A percentile compares a stretch with the other conserved stretches of the same genome.
Conservation (phyloP, 2,329 filamentous ascomycete species). For the Fragosphaeria purpurea region DNA sequence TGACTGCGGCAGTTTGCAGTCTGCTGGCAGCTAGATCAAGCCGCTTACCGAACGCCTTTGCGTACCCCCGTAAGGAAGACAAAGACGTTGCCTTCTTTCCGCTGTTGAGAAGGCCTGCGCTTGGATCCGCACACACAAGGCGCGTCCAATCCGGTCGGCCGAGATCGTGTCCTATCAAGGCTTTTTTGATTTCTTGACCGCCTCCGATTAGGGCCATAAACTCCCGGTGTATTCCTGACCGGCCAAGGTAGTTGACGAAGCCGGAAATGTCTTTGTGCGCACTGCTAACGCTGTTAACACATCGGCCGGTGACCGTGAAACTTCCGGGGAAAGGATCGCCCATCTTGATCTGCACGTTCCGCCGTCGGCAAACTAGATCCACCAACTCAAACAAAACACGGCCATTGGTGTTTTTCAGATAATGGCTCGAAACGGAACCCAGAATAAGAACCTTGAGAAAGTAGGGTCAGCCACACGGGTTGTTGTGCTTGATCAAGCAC, state of each 20-base stretch:
- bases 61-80: too few species aligned
- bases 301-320: neutral
- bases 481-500: too few species aligned
- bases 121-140: too few species aligned
- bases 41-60: too few species aligned
- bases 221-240: neutral
- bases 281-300: neutral
- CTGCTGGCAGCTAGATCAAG: neutral
- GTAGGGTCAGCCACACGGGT: too few species aligned
- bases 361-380: slow-evolving; percentile 2
- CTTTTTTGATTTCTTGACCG: neutral
- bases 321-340: slow-evolving; percentile 25
- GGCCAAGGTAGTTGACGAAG: neutral
- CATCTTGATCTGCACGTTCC: neutral
- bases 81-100: too few species aligned
- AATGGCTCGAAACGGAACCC: neutral
- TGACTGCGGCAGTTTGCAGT: neutral
- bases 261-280: neutral
- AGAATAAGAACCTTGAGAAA: neutral
- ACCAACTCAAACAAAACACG: neutral
- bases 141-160: too few species aligned
- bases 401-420: neutral
- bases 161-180: too few species aligned
- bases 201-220: neutral
- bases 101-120: too few species aligned